Base-by-base conservation (phyloP, 306 rosid species). In the Glycine tomentella region DNA sequence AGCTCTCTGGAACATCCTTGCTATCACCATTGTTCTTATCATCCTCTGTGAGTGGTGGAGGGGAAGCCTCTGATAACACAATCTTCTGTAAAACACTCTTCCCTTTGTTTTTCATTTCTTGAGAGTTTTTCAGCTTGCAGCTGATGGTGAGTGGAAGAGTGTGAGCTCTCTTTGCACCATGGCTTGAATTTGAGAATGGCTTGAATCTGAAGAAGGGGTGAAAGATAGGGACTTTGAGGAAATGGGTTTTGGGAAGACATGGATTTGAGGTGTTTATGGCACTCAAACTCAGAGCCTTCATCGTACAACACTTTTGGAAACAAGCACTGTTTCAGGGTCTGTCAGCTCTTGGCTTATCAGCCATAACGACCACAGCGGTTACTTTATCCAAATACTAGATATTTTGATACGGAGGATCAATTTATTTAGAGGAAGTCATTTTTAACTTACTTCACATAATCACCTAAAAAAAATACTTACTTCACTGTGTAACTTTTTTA, bases 31-130 rank as follows among this genome's bases (percentile, higher is more conserved):
- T 38, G 7, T 38, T 4, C 44, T 38, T 5, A 84, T 80, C 86
- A 83, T 55, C 90, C 72, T 71, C 76, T 5, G 72, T 73, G 36
- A 91, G 83, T 4, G 89, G 89, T 58, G 98, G 96, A 50, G 98
- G 96, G 10, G 85, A 81, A n/a, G 59, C 80, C 78, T 95, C 94
- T 6, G 97, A 90, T 20, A 91, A 86, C 48, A 91, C 75, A 80
- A 95, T 95, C 91, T 88, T 90, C 88, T 88, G 90, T 52, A 85
- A 14, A 9, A 85, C 75, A 2, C 61, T 66, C 20, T 75, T 87
- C 61, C 70, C 82, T 31, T 80, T 86, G 82, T 73, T 86, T 75
- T 85, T 75, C 55, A 81, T 75, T n/a, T 86, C 91, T 61, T 56
- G 93, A 59, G 93, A 85, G 34, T 80, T 81, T 82, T 89, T 90